phyloP scores from a whole-genome alignment of 2,329 filamentous ascomycete genomes.

The Pseudocercospora vitis region DNA sequence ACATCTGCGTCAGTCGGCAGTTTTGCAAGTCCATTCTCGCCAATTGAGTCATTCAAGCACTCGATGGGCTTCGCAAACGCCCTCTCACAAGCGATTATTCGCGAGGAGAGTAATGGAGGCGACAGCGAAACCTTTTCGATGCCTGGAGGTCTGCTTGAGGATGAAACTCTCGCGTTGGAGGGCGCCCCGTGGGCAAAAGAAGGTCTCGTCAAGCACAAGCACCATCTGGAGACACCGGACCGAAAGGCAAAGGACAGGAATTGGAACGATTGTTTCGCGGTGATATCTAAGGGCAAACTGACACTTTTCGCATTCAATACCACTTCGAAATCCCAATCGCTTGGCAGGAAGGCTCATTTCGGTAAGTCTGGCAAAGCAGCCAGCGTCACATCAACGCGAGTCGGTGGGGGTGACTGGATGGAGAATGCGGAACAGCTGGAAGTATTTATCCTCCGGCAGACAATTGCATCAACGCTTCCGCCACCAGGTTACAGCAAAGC shows the following conservation, averaged over 20 bases:
- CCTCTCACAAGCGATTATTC: conserved; percentile 91
- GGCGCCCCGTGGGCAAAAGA: conserved; percentile 99
- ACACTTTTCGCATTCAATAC: conserved; percentile 89
- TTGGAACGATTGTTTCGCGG: conserved; percentile 93
- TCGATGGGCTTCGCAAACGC: conserved; percentile 97
- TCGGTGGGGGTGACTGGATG: conserved; percentile 97
- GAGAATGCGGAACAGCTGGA: conserved; percentile 90
- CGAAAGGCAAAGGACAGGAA: conserved; percentile 92
- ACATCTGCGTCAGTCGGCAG: conserved; percentile 92
- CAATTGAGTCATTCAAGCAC: conserved; percentile 73
- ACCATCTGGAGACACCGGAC: conserved; percentile 85
- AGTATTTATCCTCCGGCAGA: conserved; percentile 84
- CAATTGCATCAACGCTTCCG: conserved; percentile 85
- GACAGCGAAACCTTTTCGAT: conserved; percentile 39
- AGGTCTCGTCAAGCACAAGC: conserved; percentile 92
- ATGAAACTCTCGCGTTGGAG: conserved; percentile 85
- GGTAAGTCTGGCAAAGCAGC: conserved; percentile 34
- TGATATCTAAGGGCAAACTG: conserved; percentile 91
- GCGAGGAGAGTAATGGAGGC: conserved; percentile 66
- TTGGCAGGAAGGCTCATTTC: conserved; percentile 41
- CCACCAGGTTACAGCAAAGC: conserved; percentile 89
- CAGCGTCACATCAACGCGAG: conserved; percentile 60
- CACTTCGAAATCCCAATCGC: conserved; percentile 54
- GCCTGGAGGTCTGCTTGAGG: conserved; percentile 65
- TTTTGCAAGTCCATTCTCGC: conserved; percentile 70